Evolutionary conservation across 306 rosid genomes (phyloP), one percentile per base, ranked within the genome.

Genomic region (Mimosa bimucronata): DNA sequence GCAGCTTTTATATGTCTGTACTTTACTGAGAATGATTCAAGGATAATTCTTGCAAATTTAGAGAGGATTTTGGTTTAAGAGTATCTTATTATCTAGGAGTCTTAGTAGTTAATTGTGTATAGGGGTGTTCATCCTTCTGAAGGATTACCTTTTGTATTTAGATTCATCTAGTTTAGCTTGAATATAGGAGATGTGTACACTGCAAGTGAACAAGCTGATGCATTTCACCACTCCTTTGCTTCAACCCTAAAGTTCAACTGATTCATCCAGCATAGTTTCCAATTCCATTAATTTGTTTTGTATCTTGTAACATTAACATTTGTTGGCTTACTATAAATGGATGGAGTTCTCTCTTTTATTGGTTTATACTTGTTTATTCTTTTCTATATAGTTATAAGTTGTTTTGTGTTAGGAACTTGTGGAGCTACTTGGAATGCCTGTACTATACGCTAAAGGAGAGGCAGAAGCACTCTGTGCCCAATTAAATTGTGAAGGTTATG

Each of bases 381-480:
- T 80, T 61, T 53, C 41, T 78, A 61, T 73, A 45, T 81, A 67
- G 71, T 88, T 72, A 66, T 73, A 8, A 8, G 58, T 71, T 77
- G 34, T 78, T 82, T 19, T 55, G 73, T 74, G 42, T 83, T 82
- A 95, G 98, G 98, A 92, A 81, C 94, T 92, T 31, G 85, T 89
- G 65, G 86, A 91, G 89, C 85, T 95, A 61, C 91, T 95, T 74
- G 99, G 98, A 83, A 87, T 93, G 88, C 99, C 99, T 73, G 89
- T 93, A 68, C 64, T 93, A 65, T 87, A 83, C 74, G 98, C 98
- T 74, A 95, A 89, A 80, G 99, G 99, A 77, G 99, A 93, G 85
- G 99, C 99, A 23, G 96, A 95, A 86, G 97, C 96, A 75, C 86
- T 93, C 45, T 95, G 99, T 52, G 96, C 92, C 19, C 98, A 93